phyloP scores from a whole-genome alignment of 106 monocot species.

The Dendrobium chrysotoxum region DNA sequence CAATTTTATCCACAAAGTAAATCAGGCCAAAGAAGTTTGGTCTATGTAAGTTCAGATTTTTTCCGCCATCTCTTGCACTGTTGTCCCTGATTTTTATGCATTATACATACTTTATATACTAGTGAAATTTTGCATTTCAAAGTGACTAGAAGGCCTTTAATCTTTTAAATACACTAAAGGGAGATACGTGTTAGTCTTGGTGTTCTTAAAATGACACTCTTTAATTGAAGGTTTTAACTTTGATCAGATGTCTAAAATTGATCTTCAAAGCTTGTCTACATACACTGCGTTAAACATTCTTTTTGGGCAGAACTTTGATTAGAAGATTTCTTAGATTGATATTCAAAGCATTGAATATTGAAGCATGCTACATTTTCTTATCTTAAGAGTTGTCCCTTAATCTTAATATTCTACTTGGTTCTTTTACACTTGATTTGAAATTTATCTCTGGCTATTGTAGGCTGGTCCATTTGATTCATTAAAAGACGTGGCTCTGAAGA shows the following conservation, averaged over 20 bases:
- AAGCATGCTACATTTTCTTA: not conserved
- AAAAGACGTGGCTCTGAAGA: slow-evolving; percentile 79
- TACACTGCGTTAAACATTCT: no score
- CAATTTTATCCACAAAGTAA: slow-evolving; percentile 37
- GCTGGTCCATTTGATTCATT: slow-evolving; percentile 81
- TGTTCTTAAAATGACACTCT: not conserved
- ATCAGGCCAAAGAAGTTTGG: slow-evolving; percentile 31
- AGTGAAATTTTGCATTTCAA: not conserved
- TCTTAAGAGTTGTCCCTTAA: not conserved
- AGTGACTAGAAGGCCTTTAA: not conserved
- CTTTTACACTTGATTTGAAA: not conserved
- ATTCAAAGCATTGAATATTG: not conserved
- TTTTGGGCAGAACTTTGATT: not conserved
- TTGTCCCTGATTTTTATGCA: not conserved
- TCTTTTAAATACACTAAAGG: not conserved
- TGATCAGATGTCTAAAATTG: not conserved
- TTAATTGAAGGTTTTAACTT: not conserved
- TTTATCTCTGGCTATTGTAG: slow-evolving; percentile 23
- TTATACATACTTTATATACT: not conserved
- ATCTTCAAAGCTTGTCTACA: not conserved
- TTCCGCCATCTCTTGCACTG: not conserved
- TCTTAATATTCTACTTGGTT: not conserved
- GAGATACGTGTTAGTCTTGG: not conserved
- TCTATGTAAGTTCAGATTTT: slow-evolving; percentile 35
- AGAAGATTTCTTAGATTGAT: not conserved